Base-by-base conservation (phyloP, 345 rosid species). In the Bruguiera gymnorhiza region DNA sequence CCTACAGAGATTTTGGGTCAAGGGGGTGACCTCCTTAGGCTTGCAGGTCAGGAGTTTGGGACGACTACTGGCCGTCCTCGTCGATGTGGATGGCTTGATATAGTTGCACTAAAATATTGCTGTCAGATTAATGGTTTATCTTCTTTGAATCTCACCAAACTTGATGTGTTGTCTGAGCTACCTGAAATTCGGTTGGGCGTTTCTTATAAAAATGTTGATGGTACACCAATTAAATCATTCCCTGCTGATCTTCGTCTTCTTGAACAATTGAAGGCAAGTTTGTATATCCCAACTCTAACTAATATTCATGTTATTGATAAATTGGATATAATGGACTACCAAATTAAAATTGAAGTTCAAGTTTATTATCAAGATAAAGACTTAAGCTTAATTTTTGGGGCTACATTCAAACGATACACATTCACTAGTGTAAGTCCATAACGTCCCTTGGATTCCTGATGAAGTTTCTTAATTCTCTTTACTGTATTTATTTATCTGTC, bases 11-110 rank as follows among this genome's bases (percentile, higher is more conserved):
- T 88, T 63, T 80, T 90, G 78, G 97, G 92, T 27, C 73, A 86
- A 69, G 96, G 87, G n/a, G 99, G 96, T 71, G 97, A 95, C 74
- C 76, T 83, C 68, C 97, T 95, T 29, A 82, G 97, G 83, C 79
- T 83, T 76, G 91, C 88, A 48, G 99, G 97, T 69, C 97, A 92
- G 61, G 99, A 90, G 82, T 92, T 95, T 78, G 99, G 99, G 69
- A 92, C 99, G 29, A 88, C 97, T 32, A 95, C 97, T 11, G 99
- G 99, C 34, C 99, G 97, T 54, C 99, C 99, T 79, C 96, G 99
- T 43, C 97, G 97, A 62, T 95, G 99, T 74, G 99, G 97, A 51
- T 95, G 99, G 99, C 97, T 95, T 8, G 99, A 95, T 81, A 68
- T 95, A 60, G 99, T 95, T 81, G 97, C 97, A 5, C 76, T 92